Evolutionary conservation across 768 basidiomycete genomes (phyloP).

Genomic region (Kwoniella mangroviensis): DNA sequence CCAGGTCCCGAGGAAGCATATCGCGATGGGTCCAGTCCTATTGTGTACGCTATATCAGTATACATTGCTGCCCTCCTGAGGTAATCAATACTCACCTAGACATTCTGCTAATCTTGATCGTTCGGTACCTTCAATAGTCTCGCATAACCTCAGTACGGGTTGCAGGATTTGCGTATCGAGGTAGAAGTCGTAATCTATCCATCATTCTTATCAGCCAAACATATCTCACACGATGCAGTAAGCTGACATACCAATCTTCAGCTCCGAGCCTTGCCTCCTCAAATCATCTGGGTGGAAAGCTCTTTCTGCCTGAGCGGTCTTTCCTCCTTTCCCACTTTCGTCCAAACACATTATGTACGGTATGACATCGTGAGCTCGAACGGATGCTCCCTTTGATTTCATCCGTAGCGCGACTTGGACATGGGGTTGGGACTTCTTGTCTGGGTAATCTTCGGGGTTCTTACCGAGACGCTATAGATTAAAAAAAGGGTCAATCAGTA

Average conservation of each 20-base stretch:
- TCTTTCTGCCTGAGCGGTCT: slow-evolving; percentile 79
- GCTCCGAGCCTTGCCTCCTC: slow-evolving; percentile 67
- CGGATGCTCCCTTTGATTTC: slow-evolving; percentile 79
- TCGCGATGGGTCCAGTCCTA: slow-evolving; percentile 57
- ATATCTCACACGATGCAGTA: too few relatives aligned
- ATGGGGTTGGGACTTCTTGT: slow-evolving; percentile 91
- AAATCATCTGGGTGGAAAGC: slow-evolving; percentile 95
- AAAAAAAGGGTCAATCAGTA: not conserved
- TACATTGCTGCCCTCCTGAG: too few relatives aligned
- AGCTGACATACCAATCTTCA: slow-evolving; percentile 70
- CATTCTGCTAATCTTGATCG: slow-evolving; percentile 90
- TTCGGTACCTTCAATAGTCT: slow-evolving; percentile 95
- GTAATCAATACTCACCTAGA: slow-evolving; percentile 67
- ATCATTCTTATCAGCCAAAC: not conserved
- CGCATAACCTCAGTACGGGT: slow-evolving; percentile 92
- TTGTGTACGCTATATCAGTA: too few relatives aligned
- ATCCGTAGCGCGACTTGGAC: slow-evolving; percentile 92
- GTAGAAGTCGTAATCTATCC: slow-evolving; percentile 85
- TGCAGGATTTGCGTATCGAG: slow-evolving; percentile 89
- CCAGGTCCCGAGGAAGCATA: slow-evolving; percentile 43
- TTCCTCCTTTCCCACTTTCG: slow-evolving; percentile 69
- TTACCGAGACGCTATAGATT: slow-evolving; percentile 88
- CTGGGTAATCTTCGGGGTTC: slow-evolving; percentile 95
- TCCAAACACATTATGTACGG: slow-evolving; percentile 90
- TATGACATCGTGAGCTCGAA: slow-evolving; percentile 88